These are phyloP conservation scores for Thalassiosira allenii DNA, from an alignment of 352 stramenopile genomes.

Conservation along the genomic window DNA sequence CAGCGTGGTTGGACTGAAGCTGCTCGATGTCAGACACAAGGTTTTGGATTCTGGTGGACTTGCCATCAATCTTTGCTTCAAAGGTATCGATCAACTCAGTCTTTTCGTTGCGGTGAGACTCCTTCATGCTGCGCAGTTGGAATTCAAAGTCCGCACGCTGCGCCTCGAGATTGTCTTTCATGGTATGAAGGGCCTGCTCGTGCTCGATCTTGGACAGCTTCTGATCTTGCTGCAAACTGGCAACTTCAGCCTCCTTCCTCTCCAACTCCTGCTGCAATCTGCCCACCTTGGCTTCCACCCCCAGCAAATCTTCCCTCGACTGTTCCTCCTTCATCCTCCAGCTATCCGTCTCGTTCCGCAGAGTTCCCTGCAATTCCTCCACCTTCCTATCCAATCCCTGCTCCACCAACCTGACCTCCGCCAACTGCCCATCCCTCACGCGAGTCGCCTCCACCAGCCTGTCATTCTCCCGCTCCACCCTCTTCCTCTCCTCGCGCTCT, in stretches of 20 bases:
- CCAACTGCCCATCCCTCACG: constrained; percentile 8
- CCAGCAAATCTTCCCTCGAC: too few species aligned
- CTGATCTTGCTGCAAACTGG: constrained; percentile 21
- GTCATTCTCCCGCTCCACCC: too few species aligned
- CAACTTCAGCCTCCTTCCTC: constrained; percentile 12
- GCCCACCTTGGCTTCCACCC: background rate
- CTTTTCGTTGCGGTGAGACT: constrained; percentile 10
- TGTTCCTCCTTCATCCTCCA: constrained; percentile 10
- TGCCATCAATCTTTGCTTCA: constrained; percentile 11
- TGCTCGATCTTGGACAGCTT: constrained; percentile 18
- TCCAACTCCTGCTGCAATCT: constrained; percentile 13
- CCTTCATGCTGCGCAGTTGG: background rate
- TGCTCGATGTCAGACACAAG: too few species aligned
- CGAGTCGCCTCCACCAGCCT: too few species aligned
- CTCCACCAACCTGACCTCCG: constrained; percentile 1
- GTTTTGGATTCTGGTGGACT: constrained; percentile 24
- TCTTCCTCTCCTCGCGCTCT: constrained; percentile 14
- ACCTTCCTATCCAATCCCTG: background rate
- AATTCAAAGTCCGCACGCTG: background rate
- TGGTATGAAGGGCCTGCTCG: constrained; percentile 14
- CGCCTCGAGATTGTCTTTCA: constrained; percentile 5
- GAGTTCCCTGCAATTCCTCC: background rate
- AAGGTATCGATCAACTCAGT: constrained; percentile 6
- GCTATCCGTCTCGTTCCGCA: background rate
- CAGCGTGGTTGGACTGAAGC: too few species aligned